phyloP scores from a whole-genome alignment of 768 basidiomycete species.

The Rhodocollybia butyracea region DNA sequence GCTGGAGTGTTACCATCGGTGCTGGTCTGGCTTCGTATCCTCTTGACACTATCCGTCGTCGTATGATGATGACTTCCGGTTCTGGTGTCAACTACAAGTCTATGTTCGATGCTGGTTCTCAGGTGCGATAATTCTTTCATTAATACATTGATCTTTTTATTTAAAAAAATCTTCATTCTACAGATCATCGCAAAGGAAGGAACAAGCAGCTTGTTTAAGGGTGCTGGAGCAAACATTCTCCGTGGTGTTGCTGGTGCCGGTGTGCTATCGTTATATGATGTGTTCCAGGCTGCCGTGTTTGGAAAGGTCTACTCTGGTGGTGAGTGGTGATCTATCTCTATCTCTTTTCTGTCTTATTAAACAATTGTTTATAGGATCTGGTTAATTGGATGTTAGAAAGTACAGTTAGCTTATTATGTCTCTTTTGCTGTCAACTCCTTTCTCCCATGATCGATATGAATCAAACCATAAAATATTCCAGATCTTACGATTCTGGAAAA shows the following conservation, averaged over 20 bases:
- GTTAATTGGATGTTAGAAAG: background rate
- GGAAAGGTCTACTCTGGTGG: slow-evolving; percentile 56
- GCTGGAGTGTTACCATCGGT: slow-evolving; percentile 99
- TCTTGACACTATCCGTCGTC: slow-evolving; percentile 69
- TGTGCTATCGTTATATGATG: slow-evolving; percentile 72
- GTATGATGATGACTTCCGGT: slow-evolving; percentile 99
- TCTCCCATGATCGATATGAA: too few relatives aligned
- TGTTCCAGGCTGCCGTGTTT: slow-evolving; percentile 55
- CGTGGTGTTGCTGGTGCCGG: slow-evolving; percentile 35
- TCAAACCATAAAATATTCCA: too few relatives aligned
- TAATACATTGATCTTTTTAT: background rate
- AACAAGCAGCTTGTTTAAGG: slow-evolving; percentile 95
- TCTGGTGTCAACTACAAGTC: slow-evolving; percentile 96
- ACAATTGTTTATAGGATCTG: slow-evolving; percentile 2
- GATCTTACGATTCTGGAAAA: too few relatives aligned
- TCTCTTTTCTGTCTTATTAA: background rate
- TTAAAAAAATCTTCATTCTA: background rate
- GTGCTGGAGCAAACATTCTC: slow-evolving; percentile 75
- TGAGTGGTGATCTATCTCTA: slow-evolving; percentile 17
- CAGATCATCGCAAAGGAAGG: slow-evolving; percentile 94
- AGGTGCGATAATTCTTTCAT: slow-evolving; percentile 29
- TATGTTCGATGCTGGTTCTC: slow-evolving; percentile 95
- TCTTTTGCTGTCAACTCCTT: too few relatives aligned
- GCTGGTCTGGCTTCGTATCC: slow-evolving; percentile 98
- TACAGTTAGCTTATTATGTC: too few relatives aligned